Base-by-base conservation (phyloP, 2,329 filamentous ascomycete species). In the Ophidiomyces ophidiicola region DNA sequence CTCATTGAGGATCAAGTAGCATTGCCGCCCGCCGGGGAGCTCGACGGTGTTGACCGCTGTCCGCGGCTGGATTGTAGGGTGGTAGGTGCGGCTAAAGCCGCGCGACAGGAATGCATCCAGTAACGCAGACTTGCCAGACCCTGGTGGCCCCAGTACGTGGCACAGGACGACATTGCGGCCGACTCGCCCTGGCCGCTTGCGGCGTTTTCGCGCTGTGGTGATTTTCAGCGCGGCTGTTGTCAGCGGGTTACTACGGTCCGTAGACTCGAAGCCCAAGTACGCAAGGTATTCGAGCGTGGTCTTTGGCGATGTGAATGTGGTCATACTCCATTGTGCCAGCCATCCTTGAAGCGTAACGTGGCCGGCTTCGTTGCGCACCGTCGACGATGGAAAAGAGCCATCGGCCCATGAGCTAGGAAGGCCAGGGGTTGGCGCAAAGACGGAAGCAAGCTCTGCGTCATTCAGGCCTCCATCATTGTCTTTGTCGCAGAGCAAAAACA, bases 261-360 rank as follows among this genome's bases (percentile, higher is more conserved):
- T 68, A 2, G 83, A 79, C 56, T 96, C 90, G 53, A 94, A 98
- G 1, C 90, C 90, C 2, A 98, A 77, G 56, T 94, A 94, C 2
- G 90, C 90, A 2, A 98, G 76, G 57, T 98, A 98, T 51, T 92
- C 87, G 3, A 98, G 71, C 0, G 90, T 96, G 0, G 85, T 94
- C 56, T 90, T 92, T 8, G 90, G 88, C 41, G 92, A 87, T 44
- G 92, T 77, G 53, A 96, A 98, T 0, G 90, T 98, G 0, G 90
- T 98, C 90, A 98, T 98, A 57, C 87, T 94, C 90, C 90, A 98
- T 53, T 98, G 90, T 3, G 90, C 90, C 25, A 98, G 74, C 90
- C 90, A 98, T 1, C 90, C 90, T 59, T 98, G 90, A 3, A 98
- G 69, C 1, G 90, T 98, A 45, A 98, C 87, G 57, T 96, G 77